These are phyloP conservation scores for Trichosanthes cucumerina DNA, from an alignment of 306 rosid species.

Conservation along the genomic window DNA sequence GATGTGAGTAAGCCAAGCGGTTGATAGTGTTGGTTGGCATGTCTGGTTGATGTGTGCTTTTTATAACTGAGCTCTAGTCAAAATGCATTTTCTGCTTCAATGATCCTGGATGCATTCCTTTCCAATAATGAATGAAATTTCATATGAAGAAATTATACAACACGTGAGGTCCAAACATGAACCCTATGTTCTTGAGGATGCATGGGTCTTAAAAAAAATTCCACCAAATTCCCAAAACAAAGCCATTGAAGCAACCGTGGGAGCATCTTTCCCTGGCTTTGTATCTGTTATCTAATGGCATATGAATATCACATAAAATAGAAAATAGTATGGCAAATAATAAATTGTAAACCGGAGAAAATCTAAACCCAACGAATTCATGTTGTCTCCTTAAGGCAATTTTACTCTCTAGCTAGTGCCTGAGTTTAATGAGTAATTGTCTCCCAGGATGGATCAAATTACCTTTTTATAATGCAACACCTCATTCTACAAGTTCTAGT, in stretches of 20 bases:
- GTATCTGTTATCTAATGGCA: neutral
- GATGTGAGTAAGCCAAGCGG: neutral
- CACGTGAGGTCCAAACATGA: neutral
- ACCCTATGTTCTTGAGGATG: neutral
- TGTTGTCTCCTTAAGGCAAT: too few species aligned
- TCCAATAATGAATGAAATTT: neutral
- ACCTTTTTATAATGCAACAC: too few species aligned
- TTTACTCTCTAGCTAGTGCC: too few species aligned
- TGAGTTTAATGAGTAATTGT: too few species aligned
- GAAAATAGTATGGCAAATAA: too few species aligned
- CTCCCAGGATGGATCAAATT: too few species aligned
- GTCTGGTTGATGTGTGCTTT: neutral
- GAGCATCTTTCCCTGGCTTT: neutral
- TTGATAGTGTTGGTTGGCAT: neutral
- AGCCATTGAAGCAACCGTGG: neutral
- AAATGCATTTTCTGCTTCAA: neutral
- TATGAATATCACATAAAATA: too few species aligned
- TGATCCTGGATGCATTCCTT: neutral
- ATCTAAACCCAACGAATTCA: too few species aligned
- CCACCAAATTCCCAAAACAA: neutral
- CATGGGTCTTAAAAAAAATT: neutral
- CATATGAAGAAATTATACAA: neutral
- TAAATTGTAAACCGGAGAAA: too few species aligned
- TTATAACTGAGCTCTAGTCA: neutral
- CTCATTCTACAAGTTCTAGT: too few species aligned